Conservation (phyloP, 2,329 filamentous ascomycete species). For the Pseudonectria foliicola region DNA sequence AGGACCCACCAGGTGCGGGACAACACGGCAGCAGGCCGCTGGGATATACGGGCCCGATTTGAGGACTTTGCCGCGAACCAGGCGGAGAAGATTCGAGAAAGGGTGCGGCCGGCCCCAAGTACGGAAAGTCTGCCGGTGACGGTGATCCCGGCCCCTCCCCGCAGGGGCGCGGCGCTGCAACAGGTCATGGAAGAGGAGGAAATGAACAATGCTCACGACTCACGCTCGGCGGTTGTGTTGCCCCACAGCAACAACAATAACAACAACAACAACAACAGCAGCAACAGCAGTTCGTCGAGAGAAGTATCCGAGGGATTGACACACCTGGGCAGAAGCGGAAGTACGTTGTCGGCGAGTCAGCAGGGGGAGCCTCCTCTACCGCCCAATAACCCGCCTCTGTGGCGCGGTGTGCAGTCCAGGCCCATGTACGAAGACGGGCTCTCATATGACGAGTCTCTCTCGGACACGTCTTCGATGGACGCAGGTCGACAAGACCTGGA, state of each 20-base stretch:
- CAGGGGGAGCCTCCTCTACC: slow-evolving; percentile 22
- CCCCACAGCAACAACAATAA: slow-evolving; percentile 10
- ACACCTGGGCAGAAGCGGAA: slow-evolving; percentile 14
- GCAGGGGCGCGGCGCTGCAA: slow-evolving; percentile 50
- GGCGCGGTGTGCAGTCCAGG: slow-evolving; percentile 33
- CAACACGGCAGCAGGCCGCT: slow-evolving; percentile 30
- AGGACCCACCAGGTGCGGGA: slow-evolving; percentile 1
- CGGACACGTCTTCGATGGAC: slow-evolving; percentile 23
- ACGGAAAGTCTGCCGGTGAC: slow-evolving; percentile 50
- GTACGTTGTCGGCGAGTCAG: slow-evolving; percentile 16
- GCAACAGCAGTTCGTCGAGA: slow-evolving; percentile 12
- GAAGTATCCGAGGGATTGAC: slow-evolving; percentile 3
- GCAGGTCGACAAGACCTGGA: slow-evolving; percentile 20
- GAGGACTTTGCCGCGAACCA: slow-evolving; percentile 56
- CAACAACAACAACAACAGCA: slow-evolving; percentile 12
- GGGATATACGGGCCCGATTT: slow-evolving; percentile 50
- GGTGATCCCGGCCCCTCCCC: slow-evolving; percentile 54
- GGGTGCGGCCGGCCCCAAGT: slow-evolving; percentile 45
- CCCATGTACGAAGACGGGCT: slow-evolving; percentile 28
- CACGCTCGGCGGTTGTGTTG: slow-evolving; percentile 2
- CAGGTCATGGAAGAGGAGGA: slow-evolving; percentile 50
- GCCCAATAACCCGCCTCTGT: slow-evolving; percentile 33
- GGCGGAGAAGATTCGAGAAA: slow-evolving; percentile 53
- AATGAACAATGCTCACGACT: slow-evolving; percentile 11
- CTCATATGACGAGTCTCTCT: slow-evolving; percentile 23